Evolutionary conservation across 257 asterid genomes (phyloP), one percentile per base, ranked within the genome.

Genomic region (Solanum peruvianum): DNA sequence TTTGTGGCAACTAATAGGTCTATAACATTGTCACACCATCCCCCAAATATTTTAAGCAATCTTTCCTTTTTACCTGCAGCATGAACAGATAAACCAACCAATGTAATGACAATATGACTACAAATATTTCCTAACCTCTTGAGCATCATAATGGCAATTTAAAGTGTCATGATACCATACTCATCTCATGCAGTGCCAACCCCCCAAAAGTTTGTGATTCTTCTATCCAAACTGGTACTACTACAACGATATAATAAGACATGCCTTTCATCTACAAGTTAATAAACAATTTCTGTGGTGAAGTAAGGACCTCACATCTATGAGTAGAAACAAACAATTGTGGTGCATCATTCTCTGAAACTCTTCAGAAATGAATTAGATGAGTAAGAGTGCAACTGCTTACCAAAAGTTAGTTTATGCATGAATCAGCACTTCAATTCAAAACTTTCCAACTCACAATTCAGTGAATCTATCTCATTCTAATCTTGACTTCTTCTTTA

Each of bases 11-110:
- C 92, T 91, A 96, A 86, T 31, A 96, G 90, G 87, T 97, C 99
- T 8, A 93, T 93, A 45, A 97, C 99, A 85, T 96, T 94, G 49
- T 97, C 99, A 58, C 99, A 97, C 99, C 99, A 97, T 11, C 97
- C 98, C 13, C 89, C 97, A 86, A 97, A 97, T 88, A 97, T 88
- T 86, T 93, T 86, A 6, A 97, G 97, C 89, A 97, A 88, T 90
- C 98, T 95, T 87, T 87, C 93, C 90, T 93, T 97, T 92, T 92
- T 95, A 84, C 98, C 99, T 97, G 95, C 86, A 88, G 44, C 87
- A 76, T 84, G 88, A 86, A 87, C 62, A 6, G 20, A 45, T 27
- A 44, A 15, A 45, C 64, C 82, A 12, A 62, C 7, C 7, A 85
- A 60, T 25, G 82, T 44, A 78, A 83, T 69, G 3, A 52, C 6